These are phyloP conservation scores for Nigrograna mackinnonii DNA, from an alignment of 2,329 filamentous ascomycete genomes.

Conservation along the genomic window DNA sequence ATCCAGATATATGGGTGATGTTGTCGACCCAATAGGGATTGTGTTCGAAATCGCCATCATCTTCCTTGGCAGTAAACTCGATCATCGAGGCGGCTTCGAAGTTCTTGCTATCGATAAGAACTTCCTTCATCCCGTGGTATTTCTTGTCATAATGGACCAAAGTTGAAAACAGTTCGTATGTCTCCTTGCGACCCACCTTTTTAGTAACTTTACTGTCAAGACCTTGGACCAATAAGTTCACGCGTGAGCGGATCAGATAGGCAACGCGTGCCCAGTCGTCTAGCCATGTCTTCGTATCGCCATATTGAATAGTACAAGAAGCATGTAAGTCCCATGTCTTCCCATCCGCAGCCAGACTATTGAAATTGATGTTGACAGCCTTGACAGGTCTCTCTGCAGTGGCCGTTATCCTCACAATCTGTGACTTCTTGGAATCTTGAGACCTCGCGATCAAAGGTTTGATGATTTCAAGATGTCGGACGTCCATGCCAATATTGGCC, in stretches of 20 bases:
- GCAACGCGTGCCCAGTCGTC: conserved; percentile 15
- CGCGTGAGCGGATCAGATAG: conserved; percentile 18
- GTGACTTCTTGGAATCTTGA: conserved; percentile 8
- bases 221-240: conserved; percentile 15
- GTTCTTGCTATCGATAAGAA: conserved; percentile 17
- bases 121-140: conserved; percentile 24
- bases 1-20: conserved; percentile 15
- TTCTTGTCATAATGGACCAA: conserved; percentile 22
- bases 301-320: conserved; percentile 31
- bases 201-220: conserved; percentile 13
- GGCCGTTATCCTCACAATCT: conserved; percentile 11
- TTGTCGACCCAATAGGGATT: conserved; percentile 18
- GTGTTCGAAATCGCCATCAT: conserved; percentile 9
- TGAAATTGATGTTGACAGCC: conserved; percentile 34
- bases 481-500: conserved; percentile 38
- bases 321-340: conserved; percentile 44
- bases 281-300: conserved; percentile 19
- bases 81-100: conserved; percentile 18
- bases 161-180: conserved; percentile 24
- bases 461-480: conserved; percentile 43
- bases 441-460: conserved; percentile 22
- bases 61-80: conserved; percentile 5
- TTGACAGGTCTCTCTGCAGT: conserved; percentile 33
- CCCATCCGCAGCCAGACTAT: conserved; percentile 41
- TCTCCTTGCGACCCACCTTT: conserved; percentile 17